Conservation (phyloP, 306 rosid species). For the Casuarina cunninghamiana region DNA sequence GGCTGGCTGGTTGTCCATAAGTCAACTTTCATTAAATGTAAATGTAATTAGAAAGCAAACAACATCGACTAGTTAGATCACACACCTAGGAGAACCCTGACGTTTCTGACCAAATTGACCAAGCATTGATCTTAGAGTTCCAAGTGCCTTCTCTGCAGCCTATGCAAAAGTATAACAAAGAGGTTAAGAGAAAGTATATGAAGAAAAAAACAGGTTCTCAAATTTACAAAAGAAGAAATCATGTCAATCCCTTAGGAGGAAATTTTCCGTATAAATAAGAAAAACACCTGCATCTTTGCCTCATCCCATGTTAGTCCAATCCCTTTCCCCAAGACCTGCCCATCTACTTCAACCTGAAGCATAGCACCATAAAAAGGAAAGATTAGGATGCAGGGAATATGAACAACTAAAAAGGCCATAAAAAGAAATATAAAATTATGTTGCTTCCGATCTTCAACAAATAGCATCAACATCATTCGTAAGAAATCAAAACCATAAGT, state of each 20-base stretch:
- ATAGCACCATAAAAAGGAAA: background rate
- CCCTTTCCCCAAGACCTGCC: conserved; percentile 77
- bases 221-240: conserved; percentile 20
- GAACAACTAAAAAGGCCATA: background rate
- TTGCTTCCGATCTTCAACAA: background rate
- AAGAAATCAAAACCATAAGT: background rate
- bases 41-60: background rate
- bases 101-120: conserved; percentile 58
- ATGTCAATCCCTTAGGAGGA: background rate
- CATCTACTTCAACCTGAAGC: conserved; percentile 82
- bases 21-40: background rate
- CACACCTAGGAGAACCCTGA: conserved; percentile 83
- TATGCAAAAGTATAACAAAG: conserved; percentile 33
- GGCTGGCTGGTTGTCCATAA: background rate
- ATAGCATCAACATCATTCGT: background rate
- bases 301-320: conserved; percentile 88
- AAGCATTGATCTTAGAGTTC: conserved; percentile 60
- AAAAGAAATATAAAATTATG: background rate
- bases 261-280: conserved; percentile 13
- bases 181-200: conserved; percentile 17
- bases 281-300: conserved; percentile 73
- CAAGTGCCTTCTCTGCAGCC: conserved; percentile 94
- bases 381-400: background rate
- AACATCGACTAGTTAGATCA: conserved; percentile 16
- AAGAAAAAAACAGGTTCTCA: conserved; percentile 16